Percentiles rank a stretch among this genome's conserved stretches.
Conservation (phyloP, 495 filamentous ascomycete genomes). For the Echria macrotheca region DNA sequence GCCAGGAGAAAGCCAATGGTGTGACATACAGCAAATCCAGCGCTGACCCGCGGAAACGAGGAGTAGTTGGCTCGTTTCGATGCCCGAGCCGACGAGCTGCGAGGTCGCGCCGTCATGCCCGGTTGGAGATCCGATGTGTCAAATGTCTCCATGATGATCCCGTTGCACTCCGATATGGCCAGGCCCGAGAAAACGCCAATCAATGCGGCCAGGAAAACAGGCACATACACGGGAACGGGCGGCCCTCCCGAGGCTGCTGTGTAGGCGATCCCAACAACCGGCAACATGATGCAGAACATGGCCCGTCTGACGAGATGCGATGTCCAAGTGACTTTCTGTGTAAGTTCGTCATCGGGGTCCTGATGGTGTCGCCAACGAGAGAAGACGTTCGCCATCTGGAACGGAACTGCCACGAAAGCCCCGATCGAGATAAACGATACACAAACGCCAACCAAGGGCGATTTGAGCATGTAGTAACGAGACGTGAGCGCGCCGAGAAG, state of each 20-base stretch:
- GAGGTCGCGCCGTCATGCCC: conserved; percentile 53
- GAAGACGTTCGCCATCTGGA: conserved; percentile 65
- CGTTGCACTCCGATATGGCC: conserved; percentile 69
- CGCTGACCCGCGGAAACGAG: conserved; percentile 60
- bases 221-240: conserved; percentile 51
- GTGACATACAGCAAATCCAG: conserved; percentile 68
- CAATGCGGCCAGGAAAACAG: conserved; percentile 59
- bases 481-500: conserved; percentile 64
- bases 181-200: conserved; percentile 66
- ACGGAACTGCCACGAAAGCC: conserved; percentile 60
- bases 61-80: conserved; percentile 61
- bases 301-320: conserved; percentile 62
- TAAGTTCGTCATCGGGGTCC: conserved; percentile 53
- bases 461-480: conserved; percentile 53
- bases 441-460: conserved; percentile 57
- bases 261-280: conserved; percentile 58
- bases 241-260: conserved; percentile 57
- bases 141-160: conserved; percentile 74
- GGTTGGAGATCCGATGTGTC: conserved; percentile 66
- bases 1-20: conserved; percentile 59
- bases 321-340: conserved; percentile 55
- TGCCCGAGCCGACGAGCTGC: conserved; percentile 40
- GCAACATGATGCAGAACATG: conserved; percentile 61
- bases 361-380: conserved; percentile 52
- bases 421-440: conserved; percentile 60